Conservation (phyloP, 148 eudicot genomes). For the Simmondsia chinensis region DNA sequence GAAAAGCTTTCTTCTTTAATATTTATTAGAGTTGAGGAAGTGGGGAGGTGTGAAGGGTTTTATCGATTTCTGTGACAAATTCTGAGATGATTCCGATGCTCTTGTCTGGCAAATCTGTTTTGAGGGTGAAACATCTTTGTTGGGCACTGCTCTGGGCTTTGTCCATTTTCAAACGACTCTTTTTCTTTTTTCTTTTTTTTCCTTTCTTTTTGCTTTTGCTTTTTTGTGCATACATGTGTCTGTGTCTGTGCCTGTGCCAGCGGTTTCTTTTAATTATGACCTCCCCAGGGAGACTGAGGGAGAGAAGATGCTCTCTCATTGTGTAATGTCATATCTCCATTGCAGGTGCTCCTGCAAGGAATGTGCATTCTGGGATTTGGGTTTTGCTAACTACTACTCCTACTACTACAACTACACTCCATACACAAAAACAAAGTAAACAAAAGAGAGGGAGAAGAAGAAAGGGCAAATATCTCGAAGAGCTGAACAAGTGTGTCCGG, state of each 20-base stretch:
- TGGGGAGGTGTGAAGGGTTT: too few species aligned
- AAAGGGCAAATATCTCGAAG: slow-evolving; percentile 29
- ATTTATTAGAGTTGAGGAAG: too few species aligned
- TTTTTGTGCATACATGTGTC: too few species aligned
- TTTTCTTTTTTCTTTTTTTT: too few species aligned
- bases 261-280: neutral
- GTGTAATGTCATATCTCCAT: slow-evolving; percentile 25
- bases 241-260: neutral
- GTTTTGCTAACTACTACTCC: neutral
- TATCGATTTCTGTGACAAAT: neutral
- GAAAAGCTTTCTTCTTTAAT: too few species aligned
- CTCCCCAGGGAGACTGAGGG: too few species aligned
- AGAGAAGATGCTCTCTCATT: neutral
- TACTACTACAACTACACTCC: neutral
- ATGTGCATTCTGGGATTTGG: slow-evolving; percentile 23
- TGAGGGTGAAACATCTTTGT: too few species aligned
- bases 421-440: too few species aligned
- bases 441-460: neutral
- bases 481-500: slow-evolving; percentile 29
- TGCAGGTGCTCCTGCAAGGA: slow-evolving; percentile 31
- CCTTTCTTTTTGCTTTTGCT: slow-evolving; percentile 2
- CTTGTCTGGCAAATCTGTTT: slow-evolving; percentile 1
- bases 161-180: neutral
- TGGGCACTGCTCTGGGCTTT: neutral
- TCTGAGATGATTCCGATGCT: slow-evolving; percentile 22